Evolutionary conservation across 768 basidiomycete genomes (phyloP), one percentile per base, ranked within the genome.

Genomic region (Amanita jacksonii): DNA sequence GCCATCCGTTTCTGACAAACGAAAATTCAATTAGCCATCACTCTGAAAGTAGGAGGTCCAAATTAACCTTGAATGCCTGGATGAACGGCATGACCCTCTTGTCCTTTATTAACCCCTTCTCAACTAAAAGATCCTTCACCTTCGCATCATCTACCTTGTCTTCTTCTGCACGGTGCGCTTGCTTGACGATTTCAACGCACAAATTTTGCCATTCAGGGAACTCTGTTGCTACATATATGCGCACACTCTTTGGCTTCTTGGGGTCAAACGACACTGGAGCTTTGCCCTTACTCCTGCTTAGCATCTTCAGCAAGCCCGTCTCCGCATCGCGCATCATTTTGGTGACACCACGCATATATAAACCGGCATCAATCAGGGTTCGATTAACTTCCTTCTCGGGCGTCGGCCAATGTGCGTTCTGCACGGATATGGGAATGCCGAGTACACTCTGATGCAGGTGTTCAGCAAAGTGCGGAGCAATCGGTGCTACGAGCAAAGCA

Each of bases 31-130:
- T 42, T n/a, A 32, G 30, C 15, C 20, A n/a, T 13, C 5, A 13
- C 31, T 8, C 2, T 3, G 10, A n/a, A 24, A 31, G 13, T 18
- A 19, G 15, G 40, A 27, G 1, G 16, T 15, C 45, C n/a, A 19
- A 6, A 52, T 70, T 28, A 41, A 92, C 94, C 81, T 96, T 93
- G 80, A 97, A 86, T 23, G 72, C 66, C 47, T 94, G 87, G 36
- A 92, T 77, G 65, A 94, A 97, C 5, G 93, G 93, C 94, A 97
- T 98, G 32, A 75, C 75, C 33, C 81, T 77, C 70, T 98, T 98
- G 66, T 98, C 91, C 73, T 96, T 97, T 65, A 92, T 81, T 59
- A 97, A 58, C 4, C 88, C 91, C 16, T 69, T 72, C 57, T 76
- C 70, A 7, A 71, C 72, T 59, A 98, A 59, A 51, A 75, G 52